These are phyloP conservation scores for Puccinia polysora DNA, from an alignment of 1,284 basidiomycete genomes.

Conservation along the genomic window DNA sequence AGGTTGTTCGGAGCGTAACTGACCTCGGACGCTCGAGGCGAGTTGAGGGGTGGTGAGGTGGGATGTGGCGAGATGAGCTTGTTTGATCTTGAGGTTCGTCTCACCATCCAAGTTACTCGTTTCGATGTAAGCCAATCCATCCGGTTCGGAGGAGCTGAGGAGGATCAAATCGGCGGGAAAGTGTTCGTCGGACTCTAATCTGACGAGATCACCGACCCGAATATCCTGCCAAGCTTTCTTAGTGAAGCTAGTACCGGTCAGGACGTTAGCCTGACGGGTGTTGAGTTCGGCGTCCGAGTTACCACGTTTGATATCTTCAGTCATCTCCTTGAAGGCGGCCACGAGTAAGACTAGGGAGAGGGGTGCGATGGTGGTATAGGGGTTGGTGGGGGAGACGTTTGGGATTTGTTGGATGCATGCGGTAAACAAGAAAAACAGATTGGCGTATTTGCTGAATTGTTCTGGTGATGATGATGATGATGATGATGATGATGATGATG, in stretches of 20 bases:
- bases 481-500: neutral
- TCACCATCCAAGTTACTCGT: slow-evolving; percentile 98
- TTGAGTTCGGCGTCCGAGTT: slow-evolving; percentile 92
- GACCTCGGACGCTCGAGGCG: slow-evolving; percentile 70
- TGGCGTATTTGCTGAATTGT: slow-evolving; percentile 98
- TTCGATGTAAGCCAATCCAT: slow-evolving; percentile 80
- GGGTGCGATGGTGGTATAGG: slow-evolving; percentile 91
- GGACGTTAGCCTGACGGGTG: slow-evolving; percentile 71
- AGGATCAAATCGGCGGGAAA: slow-evolving; percentile 93
- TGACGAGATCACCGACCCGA: slow-evolving; percentile 83
- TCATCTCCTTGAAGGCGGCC: slow-evolving; percentile 92
- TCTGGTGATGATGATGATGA: slow-evolving; percentile 58
- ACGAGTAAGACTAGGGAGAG: slow-evolving; percentile 83
- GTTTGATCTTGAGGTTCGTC: slow-evolving; percentile 98
- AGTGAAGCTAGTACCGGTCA: slow-evolving; percentile 64
- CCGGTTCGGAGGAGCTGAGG: slow-evolving; percentile 73
- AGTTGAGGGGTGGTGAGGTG: slow-evolving; percentile 70
- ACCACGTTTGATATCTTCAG: slow-evolving; percentile 96
- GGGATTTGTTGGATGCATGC: slow-evolving; percentile 98
- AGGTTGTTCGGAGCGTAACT: slow-evolving; percentile 86
- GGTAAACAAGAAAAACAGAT: slow-evolving; percentile 98
- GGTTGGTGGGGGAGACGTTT: slow-evolving; percentile 91
- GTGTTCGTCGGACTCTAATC: slow-evolving; percentile 84
- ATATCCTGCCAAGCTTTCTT: slow-evolving; percentile 82
- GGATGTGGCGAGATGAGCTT: slow-evolving; percentile 78